phyloP scores from a whole-genome alignment of 345 rosid species.

The Eucalyptus victrix region DNA sequence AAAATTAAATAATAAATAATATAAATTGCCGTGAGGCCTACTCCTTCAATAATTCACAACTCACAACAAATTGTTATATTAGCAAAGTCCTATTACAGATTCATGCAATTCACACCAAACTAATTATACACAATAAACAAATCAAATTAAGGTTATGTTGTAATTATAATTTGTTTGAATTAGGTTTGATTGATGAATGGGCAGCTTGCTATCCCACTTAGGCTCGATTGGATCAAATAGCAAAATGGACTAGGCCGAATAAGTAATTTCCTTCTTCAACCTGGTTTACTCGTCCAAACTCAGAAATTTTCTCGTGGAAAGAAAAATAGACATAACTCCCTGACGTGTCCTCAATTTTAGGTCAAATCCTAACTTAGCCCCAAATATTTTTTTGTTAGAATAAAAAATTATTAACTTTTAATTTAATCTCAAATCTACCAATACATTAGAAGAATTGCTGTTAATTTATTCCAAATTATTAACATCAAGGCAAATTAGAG shows the following conservation, averaged over 20 bases:
- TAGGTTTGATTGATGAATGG: background rate
- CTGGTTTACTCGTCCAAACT: background rate
- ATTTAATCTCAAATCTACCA: background rate
- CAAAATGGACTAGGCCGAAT: background rate
- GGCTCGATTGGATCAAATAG: background rate
- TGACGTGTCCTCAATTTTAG: background rate
- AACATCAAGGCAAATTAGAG: background rate
- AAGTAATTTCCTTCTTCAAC: background rate
- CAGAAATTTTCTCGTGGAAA: background rate
- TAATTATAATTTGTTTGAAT: background rate
- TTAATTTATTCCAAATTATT: background rate
- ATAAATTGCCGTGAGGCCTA: accelerated
- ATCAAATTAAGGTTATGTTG: background rate
- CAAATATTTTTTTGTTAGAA: background rate
- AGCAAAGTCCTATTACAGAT: no score
- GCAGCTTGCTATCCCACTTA: background rate
- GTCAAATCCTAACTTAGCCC: accelerated
- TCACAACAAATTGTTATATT: no score
- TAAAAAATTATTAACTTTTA: background rate
- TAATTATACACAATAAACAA: background rate
- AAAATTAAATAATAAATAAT: no score
- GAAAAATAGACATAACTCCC: background rate
- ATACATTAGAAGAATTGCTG: accelerated
- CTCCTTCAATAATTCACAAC: accelerated
- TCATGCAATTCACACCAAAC: background rate